Conservation (phyloP, 768 basidiomycete genomes). For the Clitopilus hobsonii region DNA sequence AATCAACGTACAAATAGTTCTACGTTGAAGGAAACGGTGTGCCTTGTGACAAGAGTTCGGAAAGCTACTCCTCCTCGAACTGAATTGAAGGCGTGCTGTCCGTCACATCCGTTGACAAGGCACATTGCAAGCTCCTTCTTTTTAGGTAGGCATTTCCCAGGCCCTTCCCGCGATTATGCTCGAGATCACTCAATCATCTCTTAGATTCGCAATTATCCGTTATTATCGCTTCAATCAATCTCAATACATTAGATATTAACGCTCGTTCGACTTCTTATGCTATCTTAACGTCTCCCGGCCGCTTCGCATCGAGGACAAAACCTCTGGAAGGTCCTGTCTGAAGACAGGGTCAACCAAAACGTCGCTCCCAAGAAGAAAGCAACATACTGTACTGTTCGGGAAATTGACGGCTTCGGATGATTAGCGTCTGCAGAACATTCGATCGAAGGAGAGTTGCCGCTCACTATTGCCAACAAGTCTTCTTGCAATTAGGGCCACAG, state of each 20-base stretch:
- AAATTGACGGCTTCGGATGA: conserved; percentile 54
- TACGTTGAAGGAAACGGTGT: not conserved
- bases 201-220: not conserved
- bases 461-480: conserved; percentile 77
- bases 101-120: not conserved
- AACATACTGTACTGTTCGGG: conserved; percentile 65
- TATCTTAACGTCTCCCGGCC: not conserved
- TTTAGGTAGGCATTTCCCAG: not conserved
- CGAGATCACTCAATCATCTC: not conserved
- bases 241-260: not conserved
- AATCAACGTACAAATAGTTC: not conserved
- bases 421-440: conserved; percentile 1
- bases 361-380: not conserved
- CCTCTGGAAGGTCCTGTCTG: conserved; percentile 24
- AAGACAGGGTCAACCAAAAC: not conserved
- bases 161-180: not conserved
- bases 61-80: too few species aligned
- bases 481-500: conserved; percentile 55
- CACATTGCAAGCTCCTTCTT: not conserved
- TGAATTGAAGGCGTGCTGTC: too few species aligned
- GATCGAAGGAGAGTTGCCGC: conserved; percentile 18
- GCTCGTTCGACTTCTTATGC: conserved; percentile 4
- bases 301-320: conserved; percentile 23
- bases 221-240: not conserved
- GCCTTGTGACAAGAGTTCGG: too few species aligned